Evolutionary conservation across 1,284 basidiomycete species (phyloP).

Genomic region (Trametes polyzona): DNA sequence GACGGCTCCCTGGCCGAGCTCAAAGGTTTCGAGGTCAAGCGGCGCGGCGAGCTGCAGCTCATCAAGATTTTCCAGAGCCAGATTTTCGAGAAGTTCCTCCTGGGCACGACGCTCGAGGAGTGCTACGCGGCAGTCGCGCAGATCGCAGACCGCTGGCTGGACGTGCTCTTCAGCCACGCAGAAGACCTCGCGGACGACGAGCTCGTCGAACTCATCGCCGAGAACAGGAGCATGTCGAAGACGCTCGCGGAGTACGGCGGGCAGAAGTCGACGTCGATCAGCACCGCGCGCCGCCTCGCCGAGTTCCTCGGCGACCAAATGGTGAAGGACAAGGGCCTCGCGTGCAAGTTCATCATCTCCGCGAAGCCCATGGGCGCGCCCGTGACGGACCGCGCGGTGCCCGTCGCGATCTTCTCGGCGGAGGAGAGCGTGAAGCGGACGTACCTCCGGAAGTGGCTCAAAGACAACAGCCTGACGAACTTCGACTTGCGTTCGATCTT

Average conservation of each 20-base stretch:
- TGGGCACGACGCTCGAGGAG: slow-evolving; percentile 91
- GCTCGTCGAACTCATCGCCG: slow-evolving; percentile 96
- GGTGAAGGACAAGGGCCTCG: slow-evolving; percentile 99
- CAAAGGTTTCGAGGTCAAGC: slow-evolving; percentile 99
- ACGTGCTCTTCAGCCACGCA: slow-evolving; percentile 90
- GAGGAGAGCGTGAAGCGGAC: slow-evolving; percentile 89
- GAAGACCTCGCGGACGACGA: slow-evolving; percentile 89
- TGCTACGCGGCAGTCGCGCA: slow-evolving; percentile 95
- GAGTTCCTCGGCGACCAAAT: slow-evolving; percentile 98
- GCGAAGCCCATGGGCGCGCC: slow-evolving; percentile 92
- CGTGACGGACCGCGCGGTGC: slow-evolving; percentile 96
- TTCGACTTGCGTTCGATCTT: slow-evolving; percentile 96
- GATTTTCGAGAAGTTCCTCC: slow-evolving; percentile 97
- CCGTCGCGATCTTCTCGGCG: slow-evolving; percentile 98
- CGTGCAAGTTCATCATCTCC: slow-evolving; percentile 99
- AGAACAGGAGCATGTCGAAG: slow-evolving; percentile 98
- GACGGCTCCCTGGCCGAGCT: slow-evolving; percentile 97
- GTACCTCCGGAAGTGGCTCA: slow-evolving; percentile 96
- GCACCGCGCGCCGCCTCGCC: slow-evolving; percentile 92
- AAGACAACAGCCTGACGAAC: slow-evolving; percentile 85
- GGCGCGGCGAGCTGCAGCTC: slow-evolving; percentile 95
- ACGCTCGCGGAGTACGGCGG: slow-evolving; percentile 95
- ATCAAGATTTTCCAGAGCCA: slow-evolving; percentile 99
- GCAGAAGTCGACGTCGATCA: slow-evolving; percentile 99
- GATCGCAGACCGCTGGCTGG: slow-evolving; percentile 97